Evolutionary conservation across 495 filamentous ascomycete genomes (phyloP).

Genomic region (Penicillium nucicola): DNA sequence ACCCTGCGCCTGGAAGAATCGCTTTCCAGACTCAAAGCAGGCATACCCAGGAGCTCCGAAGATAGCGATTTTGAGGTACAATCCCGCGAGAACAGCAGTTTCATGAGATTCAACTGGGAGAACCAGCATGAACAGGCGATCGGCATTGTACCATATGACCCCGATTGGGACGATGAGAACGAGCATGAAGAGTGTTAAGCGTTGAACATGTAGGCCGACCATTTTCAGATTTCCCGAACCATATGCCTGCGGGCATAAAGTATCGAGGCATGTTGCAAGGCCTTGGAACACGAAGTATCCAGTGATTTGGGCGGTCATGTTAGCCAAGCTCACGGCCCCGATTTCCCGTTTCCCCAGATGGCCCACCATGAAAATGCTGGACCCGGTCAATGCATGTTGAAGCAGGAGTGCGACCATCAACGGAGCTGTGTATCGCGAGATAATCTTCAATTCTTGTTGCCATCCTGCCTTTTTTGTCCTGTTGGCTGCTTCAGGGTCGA

Average conservation of each 20-base stretch:
- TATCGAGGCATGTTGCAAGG: slow-evolving; percentile 67
- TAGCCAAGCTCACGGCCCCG: slow-evolving; percentile 63
- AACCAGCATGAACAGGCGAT: slow-evolving; percentile 52
- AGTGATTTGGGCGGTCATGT: slow-evolving; percentile 72
- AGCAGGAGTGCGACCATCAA: slow-evolving; percentile 68
- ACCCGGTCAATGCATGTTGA: slow-evolving; percentile 69
- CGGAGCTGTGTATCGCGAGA: slow-evolving; percentile 52
- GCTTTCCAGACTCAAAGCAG: slow-evolving; percentile 66
- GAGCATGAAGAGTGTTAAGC: slow-evolving; percentile 67
- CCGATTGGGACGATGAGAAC: slow-evolving; percentile 60
- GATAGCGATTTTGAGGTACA: slow-evolving; percentile 64
- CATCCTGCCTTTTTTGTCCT: slow-evolving; percentile 6
- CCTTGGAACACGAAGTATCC: slow-evolving; percentile 71
- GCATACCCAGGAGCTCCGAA: slow-evolving; percentile 67
- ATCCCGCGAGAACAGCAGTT: slow-evolving; percentile 61
- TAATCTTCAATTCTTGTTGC: slow-evolving; percentile 11
- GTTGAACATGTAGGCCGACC: slow-evolving; percentile 68
- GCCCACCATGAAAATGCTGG: slow-evolving; percentile 66
- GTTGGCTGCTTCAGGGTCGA: neutral
- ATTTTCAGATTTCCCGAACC: slow-evolving; percentile 64
- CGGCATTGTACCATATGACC: slow-evolving; percentile 55
- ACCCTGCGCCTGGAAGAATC: slow-evolving; percentile 71
- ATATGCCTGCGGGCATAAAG: slow-evolving; percentile 72
- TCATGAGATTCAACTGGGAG: slow-evolving; percentile 52
- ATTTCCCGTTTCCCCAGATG: slow-evolving; percentile 60